Evolutionary conservation across 116 monocot genomes (phyloP).

Genomic region (Phalaenopsis hybrid): DNA sequence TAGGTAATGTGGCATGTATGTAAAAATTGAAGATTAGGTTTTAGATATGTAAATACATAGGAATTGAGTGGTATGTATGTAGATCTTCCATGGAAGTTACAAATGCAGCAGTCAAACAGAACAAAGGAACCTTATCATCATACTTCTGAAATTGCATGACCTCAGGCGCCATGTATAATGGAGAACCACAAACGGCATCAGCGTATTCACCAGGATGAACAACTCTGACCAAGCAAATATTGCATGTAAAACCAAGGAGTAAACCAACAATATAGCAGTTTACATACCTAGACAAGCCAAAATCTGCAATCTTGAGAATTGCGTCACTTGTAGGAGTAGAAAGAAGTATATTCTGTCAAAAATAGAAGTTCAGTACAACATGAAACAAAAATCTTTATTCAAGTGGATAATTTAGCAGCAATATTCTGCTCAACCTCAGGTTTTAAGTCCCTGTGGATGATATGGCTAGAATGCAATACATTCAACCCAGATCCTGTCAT

Average conservation of each 20-base stretch:
- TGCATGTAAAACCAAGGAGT: neutral
- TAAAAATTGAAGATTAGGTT: too few relatives aligned
- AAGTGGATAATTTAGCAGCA: neutral
- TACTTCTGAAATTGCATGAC: conserved; percentile 55
- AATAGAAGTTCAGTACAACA: too few relatives aligned
- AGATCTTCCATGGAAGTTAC: too few relatives aligned
- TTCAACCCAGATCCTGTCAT: conserved; percentile 47
- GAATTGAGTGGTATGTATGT: too few relatives aligned
- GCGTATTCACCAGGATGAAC: conserved; percentile 45
- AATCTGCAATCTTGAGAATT: conserved; percentile 57
- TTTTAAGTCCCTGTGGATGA: conserved; percentile 63
- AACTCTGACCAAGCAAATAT: conserved; percentile 23
- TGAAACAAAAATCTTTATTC: neutral
- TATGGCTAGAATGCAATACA: conserved; percentile 33
- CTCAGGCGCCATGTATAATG: conserved; percentile 64
- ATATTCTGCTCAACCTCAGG: conserved; percentile 28
- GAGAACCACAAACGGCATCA: conserved; percentile 45
- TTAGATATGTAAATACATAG: too few relatives aligned
- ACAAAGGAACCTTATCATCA: conserved; percentile 32
- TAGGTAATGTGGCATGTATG: too few relatives aligned
- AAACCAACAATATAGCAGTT: neutral
- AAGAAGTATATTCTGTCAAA: conserved; percentile 44
- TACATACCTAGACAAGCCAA: conserved; percentile 52
- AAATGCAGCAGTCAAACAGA: neutral
- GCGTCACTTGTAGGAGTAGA: conserved; percentile 29